phyloP scores from a whole-genome alignment of 2,329 filamentous ascomycete species.

The Claviceps cyperi region DNA sequence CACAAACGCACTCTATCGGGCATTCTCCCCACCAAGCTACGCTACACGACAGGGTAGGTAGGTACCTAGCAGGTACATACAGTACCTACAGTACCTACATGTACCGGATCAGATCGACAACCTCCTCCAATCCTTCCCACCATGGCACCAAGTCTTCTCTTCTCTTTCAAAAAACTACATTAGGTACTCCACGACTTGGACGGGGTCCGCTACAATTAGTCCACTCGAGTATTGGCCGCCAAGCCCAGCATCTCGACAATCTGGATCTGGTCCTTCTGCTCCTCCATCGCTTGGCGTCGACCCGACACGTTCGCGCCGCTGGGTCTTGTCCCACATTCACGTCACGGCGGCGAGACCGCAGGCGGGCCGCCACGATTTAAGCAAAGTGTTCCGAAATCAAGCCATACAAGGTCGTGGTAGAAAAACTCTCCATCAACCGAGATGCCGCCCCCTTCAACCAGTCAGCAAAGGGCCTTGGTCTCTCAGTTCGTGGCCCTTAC shows the following conservation, averaged over 20 bases:
- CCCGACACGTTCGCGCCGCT: background rate
- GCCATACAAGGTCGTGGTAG: background rate
- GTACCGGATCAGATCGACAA: background rate
- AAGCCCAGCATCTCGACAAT: background rate
- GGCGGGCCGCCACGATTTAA: background rate
- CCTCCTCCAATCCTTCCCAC: background rate
- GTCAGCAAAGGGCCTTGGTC: constrained; percentile 26
- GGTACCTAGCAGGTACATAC: too few species aligned
- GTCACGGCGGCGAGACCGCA: background rate
- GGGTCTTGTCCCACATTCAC: background rate
- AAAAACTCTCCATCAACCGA: constrained; percentile 9
- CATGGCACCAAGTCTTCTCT: constrained; percentile 2
- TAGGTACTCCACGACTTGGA: background rate
- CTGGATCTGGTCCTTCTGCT: background rate
- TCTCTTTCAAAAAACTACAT: background rate
- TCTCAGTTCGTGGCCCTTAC: constrained; percentile 29
- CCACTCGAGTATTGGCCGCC: background rate
- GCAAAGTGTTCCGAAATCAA: background rate
- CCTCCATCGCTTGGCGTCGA: background rate
- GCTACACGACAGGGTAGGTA: too few species aligned
- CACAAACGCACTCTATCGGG: background rate
- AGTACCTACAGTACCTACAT: too few species aligned
- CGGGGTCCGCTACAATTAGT: background rate
- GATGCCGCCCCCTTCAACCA: constrained; percentile 23
- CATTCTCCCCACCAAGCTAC: constrained; percentile 10